Percentiles rank a stretch among this genome's conserved stretches.
Evolutionary conservation across 805 yeast species (phyloP).

Genomic region (Yamadazyma takamatsuzukensis): DNA sequence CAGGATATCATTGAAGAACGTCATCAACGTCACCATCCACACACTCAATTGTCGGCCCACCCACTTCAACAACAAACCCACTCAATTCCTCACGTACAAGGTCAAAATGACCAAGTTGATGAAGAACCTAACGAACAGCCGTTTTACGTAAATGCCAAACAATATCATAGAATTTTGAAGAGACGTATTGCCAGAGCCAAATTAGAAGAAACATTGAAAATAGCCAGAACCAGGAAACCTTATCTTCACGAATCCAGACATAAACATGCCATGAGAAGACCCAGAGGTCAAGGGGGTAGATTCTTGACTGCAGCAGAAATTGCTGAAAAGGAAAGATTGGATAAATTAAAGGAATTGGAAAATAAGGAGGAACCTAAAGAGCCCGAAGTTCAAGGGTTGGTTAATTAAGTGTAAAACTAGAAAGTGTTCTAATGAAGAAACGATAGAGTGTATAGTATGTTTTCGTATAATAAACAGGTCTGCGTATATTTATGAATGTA

Average conservation of each 20-base stretch:
- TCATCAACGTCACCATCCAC: constrained; percentile 2
- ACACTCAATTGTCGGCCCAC: neutral
- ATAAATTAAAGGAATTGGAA: constrained; percentile 34
- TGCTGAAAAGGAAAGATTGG: constrained; percentile 41
- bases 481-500: no score
- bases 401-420: no score
- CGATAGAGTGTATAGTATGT: no score
- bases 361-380: constrained; percentile 9
- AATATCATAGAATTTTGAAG: constrained; percentile 90
- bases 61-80: constrained; percentile 15
- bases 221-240: constrained; percentile 87
- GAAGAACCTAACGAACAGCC: constrained; percentile 65
- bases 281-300: constrained; percentile 98
- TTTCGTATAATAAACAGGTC: no score
- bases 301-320: constrained; percentile 85
- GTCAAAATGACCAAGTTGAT: constrained; percentile 3
- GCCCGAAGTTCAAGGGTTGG: neutral
- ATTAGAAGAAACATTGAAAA: constrained; percentile 82
- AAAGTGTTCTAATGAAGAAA: no score
- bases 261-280: constrained; percentile 98
- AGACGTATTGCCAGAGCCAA: constrained; percentile 92
- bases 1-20: constrained; percentile 1
- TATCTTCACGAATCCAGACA: constrained; percentile 96
- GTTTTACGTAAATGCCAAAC: constrained; percentile 96
- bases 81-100: neutral